These are phyloP conservation scores for Paecilomyces niveus DNA, from an alignment of 2,329 filamentous ascomycete genomes.

Conservation along the genomic window DNA sequence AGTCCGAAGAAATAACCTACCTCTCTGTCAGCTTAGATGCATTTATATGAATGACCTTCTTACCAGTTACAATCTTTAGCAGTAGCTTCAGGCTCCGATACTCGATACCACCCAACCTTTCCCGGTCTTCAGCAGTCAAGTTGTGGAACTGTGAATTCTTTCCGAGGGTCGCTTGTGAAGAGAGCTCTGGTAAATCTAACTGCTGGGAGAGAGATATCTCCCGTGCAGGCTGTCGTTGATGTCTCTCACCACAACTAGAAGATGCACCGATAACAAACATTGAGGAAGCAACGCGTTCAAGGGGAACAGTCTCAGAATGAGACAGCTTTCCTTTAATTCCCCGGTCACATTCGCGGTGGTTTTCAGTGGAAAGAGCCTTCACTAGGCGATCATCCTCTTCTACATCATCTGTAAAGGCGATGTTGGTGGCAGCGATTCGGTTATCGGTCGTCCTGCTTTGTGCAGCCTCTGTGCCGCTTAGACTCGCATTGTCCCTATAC, in stretches of 20 bases:
- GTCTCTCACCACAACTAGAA: constrained; percentile 4
- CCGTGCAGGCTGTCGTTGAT: too few relatives aligned
- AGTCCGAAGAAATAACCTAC: constrained; percentile 43
- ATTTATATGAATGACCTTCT: too few relatives aligned
- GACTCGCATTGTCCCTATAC: too few relatives aligned
- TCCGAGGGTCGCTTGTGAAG: constrained; percentile 38
- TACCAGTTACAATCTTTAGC: constrained; percentile 39
- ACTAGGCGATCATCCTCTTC: too few relatives aligned
- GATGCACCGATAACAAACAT: constrained; percentile 6
- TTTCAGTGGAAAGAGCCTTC: not conserved
- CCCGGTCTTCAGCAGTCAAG: constrained; percentile 33
- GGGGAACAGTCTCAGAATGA: too few relatives aligned
- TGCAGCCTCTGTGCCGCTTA: too few relatives aligned
- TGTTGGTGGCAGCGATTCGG: too few relatives aligned
- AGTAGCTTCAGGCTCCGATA: constrained; percentile 46
- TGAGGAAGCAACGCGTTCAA: not conserved
- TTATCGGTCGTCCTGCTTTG: too few relatives aligned
- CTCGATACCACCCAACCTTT: constrained; percentile 47
- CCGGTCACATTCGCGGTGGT: not conserved
- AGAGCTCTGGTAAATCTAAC: constrained; percentile 33
- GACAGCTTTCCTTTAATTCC: too few relatives aligned
- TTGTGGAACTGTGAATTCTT: constrained; percentile 43
- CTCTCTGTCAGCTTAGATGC: too few relatives aligned
- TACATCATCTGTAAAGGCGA: too few relatives aligned
- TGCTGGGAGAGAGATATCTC: too few relatives aligned